phyloP scores from a whole-genome alignment of 2,329 filamentous ascomycete species.

The Trichoderma lentiforme region DNA sequence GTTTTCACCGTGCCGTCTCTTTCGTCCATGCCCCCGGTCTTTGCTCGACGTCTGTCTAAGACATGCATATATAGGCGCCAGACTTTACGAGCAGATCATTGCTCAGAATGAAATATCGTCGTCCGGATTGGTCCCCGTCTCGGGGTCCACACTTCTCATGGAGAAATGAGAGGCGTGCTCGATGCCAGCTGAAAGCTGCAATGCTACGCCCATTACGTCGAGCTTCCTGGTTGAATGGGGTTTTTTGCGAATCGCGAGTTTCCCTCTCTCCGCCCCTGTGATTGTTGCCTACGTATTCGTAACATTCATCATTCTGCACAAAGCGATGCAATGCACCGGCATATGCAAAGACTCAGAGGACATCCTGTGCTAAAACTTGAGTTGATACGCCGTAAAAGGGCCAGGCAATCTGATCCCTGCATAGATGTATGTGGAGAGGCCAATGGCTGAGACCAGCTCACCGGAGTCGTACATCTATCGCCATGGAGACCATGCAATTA shows the following conservation, averaged over 20 bases:
- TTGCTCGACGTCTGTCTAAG: not conserved
- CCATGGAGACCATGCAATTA: not conserved
- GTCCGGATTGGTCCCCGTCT: slow-evolving; percentile 5
- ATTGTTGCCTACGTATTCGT: not conserved
- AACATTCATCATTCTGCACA: not conserved
- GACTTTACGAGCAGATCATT: slow-evolving; percentile 14
- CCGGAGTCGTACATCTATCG: not conserved
- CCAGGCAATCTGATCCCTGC: not conserved
- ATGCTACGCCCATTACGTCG: slow-evolving; percentile 29
- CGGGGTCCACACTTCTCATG: slow-evolving; percentile 3
- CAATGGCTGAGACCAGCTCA: not conserved
- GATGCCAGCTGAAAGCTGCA: slow-evolving; percentile 17
- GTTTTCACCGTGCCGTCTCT: not conserved
- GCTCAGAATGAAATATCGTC: not conserved
- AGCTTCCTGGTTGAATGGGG: not conserved
- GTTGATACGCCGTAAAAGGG: not conserved
- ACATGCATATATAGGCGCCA: slow-evolving; percentile 17
- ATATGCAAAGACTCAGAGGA: not conserved
- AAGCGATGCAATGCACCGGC: not conserved
- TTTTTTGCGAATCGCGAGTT: not conserved
- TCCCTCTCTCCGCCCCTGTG: not conserved
- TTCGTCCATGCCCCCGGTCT: slow-evolving; percentile 2
- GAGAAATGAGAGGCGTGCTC: slow-evolving; percentile 18
- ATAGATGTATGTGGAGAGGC: not conserved
- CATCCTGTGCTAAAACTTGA: not conserved